Evolutionary conservation across 257 asterid genomes (phyloP), one percentile per base, ranked within the genome.

Genomic region (Thymus quinquecostatus): DNA sequence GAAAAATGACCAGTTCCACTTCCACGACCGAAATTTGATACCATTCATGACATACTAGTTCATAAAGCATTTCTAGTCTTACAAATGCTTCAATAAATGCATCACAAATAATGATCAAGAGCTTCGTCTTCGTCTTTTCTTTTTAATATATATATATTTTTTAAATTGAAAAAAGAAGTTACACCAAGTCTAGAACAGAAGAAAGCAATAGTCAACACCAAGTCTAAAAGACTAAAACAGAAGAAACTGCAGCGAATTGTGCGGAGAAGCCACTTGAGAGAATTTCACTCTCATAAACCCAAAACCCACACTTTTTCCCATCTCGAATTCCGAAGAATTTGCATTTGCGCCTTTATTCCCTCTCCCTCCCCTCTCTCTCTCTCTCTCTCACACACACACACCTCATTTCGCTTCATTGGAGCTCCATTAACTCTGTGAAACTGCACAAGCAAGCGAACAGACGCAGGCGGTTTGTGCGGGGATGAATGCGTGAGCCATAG

Each of bases 341-440:
- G 32, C 49, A 64, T 62, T 71, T 58, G 32, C 49, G 29, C 74
- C 79, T 78, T 68, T 72, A 68, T 61, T 67, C 68, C n/a, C 21
- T 48, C 21, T 0, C 21, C 21, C 69, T 2, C 21, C 21, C 21
- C 71, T 2, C 71, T 30, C 69, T 10, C 64, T 32, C 73, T 32
- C 48, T 0, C 36, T 1, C 33, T 2, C 9, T 2, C 60, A 14
- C 57, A 51, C 29, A 54, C 12, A 28, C 36, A 8, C 13, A 3
- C 61, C 61, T 0, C n/a, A 0, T 4, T 41, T 8, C 21, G 10
- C 68, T 41, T 21, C 41, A 8, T 9, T 41, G 1, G 7, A 12
- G 67, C n/a, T 9, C 66, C 14, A 21, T 27, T 27, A 54, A 4
- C 8, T 7, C 1, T 21, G 21, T 48, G 12, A 3, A n/a, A 60